Evolutionary conservation across 2,329 filamentous ascomycete species (phyloP), one percentile per base, ranked within the genome.

Genomic region (Juglanconis sp.): DNA sequence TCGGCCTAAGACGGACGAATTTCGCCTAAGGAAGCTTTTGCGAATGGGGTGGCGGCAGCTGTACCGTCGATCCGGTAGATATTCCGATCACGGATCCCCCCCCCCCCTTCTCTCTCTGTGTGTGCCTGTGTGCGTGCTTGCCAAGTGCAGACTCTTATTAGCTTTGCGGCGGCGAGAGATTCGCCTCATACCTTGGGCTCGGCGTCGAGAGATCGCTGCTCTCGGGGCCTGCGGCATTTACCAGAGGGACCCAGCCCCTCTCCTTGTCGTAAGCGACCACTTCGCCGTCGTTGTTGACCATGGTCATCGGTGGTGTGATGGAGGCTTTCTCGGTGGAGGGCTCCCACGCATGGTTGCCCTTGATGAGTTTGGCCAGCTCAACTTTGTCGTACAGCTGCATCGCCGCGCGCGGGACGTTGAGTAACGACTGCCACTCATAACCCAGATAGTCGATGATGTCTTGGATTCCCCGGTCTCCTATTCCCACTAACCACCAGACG

Each of bases 401-500:
- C 4, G 77, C 75, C 58, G 72, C 72, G 36, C 69, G 67, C 2
- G 81, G 81, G 5, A 79, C 71, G 2, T 70, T 69, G 2, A 84
- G 67, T 13, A 78, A 67, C 34, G 73, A 65, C 4, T 66, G 67
- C 79, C 78, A 82, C 36, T 73, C 69, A 0, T 70, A 66, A 3
- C 73, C 76, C 15, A 83, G 63, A 17, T 74, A 64, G 5, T 72
- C 62, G 60, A 67, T 70, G 34, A 85, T 78, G 59, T 80, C 76
- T 5, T 64, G 66, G 9, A 84, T 74, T 61, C 82, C 76, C 15
- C 74, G 75, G 44, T 80, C 70, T 2, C 74, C 74, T 24, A 86
- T 75, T 30, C 75, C 77, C 3, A 65, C 59, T 57, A 81, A 51
- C 82, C 82, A 86, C 83, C 83, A 86, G 4, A 79, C 64, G 1